Conservation (phyloP, 306 rosid genomes). For the Cicer cuneatum region DNA sequence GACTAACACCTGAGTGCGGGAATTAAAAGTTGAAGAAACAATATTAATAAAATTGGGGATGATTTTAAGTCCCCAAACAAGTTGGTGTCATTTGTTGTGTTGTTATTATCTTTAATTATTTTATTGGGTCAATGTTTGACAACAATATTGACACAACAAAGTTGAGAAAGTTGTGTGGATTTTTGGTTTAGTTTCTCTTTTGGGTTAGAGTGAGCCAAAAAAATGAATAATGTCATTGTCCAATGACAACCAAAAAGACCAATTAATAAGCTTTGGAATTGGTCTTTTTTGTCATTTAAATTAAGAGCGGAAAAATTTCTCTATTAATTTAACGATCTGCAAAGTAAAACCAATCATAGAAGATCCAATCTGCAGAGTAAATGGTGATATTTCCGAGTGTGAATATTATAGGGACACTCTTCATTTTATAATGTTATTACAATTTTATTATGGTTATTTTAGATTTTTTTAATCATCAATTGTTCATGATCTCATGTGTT, state of each 20-base stretch:
- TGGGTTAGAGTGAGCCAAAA: slow-evolving; percentile 1
- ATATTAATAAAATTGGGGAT: background rate
- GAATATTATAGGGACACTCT: slow-evolving; percentile 27
- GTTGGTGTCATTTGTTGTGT: slow-evolving; percentile 17
- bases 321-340: too few species aligned
- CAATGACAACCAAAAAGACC: too few species aligned
- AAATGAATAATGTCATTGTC: too few species aligned
- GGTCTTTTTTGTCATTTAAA: too few species aligned
- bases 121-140: slow-evolving; percentile 28
- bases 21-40: slow-evolving; percentile 12
- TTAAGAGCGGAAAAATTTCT: too few species aligned
- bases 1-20: slow-evolving; percentile 91
- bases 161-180: slow-evolving; percentile 25
- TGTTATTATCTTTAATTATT: slow-evolving; percentile 32
- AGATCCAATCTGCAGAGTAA: background rate
- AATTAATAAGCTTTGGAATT: too few species aligned
- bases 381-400: slow-evolving; percentile 7
- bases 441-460: too few species aligned
- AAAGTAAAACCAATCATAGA: too few species aligned
- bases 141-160: slow-evolving; percentile 33
- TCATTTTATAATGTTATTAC: slow-evolving; percentile 8
- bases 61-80: background rate
- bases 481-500: too few species aligned
- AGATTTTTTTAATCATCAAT: too few species aligned
- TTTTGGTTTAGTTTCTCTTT: slow-evolving; percentile 24